phyloP scores from a whole-genome alignment of 768 basidiomycete species.

The Auricularia heimuer region DNA sequence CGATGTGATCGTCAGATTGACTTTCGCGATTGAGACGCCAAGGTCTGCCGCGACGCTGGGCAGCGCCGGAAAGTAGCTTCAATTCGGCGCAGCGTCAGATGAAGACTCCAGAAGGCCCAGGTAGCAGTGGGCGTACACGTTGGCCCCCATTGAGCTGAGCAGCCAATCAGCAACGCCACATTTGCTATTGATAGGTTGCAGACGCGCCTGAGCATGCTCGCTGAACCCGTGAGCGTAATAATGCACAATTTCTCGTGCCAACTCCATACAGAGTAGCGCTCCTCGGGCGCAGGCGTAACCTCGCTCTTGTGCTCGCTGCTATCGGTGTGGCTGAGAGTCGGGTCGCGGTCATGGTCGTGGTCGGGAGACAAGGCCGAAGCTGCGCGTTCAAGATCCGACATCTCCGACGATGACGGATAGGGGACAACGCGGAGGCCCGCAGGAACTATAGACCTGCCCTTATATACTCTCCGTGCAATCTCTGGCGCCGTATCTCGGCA shows the following conservation, averaged over 20 bases:
- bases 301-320: neutral
- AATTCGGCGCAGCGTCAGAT: too few relatives aligned
- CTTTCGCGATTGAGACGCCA: conserved; percentile 54
- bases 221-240: conserved; percentile 7
- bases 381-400: neutral
- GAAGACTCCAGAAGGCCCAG: too few relatives aligned
- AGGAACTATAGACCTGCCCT: too few relatives aligned
- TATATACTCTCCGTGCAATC: too few relatives aligned
- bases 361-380: neutral
- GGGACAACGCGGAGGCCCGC: too few relatives aligned
- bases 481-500: too few relatives aligned
- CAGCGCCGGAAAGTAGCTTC: conserved; percentile 39
- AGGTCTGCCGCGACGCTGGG: conserved; percentile 59
- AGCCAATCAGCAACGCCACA: neutral
- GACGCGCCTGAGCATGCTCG: conserved; percentile 7
- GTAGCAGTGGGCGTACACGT: neutral
- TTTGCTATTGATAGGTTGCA: conserved; percentile 12
- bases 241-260: conserved; percentile 8
- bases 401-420: too few relatives aligned
- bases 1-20: conserved; percentile 48
- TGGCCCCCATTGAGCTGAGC: neutral
- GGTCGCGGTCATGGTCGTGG: neutral
- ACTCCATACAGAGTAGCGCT: conserved; percentile 6
- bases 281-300: neutral
- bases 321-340: neutral